Percentiles rank a stretch among this genome's conserved stretches.
phyloP scores from a whole-genome alignment of 2,329 filamentous ascomycete species.

The Monilinia laxa region DNA sequence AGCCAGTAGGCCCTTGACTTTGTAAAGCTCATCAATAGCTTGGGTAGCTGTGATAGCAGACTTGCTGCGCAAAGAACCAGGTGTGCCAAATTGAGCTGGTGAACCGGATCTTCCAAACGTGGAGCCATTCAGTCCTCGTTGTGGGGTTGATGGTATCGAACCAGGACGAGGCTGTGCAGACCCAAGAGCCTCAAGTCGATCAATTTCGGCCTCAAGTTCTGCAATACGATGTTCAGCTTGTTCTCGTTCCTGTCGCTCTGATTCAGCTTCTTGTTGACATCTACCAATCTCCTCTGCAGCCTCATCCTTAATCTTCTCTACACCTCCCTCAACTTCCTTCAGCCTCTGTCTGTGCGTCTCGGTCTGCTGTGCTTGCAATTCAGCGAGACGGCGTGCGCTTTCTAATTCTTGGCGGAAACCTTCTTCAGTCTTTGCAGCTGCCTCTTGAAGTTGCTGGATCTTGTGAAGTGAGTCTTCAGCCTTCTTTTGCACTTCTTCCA shows the following conservation, averaged over 20 bases:
- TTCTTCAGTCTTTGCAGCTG: slow-evolving; percentile 78
- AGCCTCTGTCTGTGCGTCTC: slow-evolving; percentile 69
- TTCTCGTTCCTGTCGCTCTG: slow-evolving; percentile 59
- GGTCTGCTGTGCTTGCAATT: slow-evolving; percentile 75
- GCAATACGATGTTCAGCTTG: slow-evolving; percentile 61
- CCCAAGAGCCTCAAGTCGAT: slow-evolving; percentile 57
- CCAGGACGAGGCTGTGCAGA: slow-evolving; percentile 43
- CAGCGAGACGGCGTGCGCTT: slow-evolving; percentile 74
- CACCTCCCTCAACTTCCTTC: slow-evolving; percentile 63
- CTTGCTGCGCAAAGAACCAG: slow-evolving; percentile 56
- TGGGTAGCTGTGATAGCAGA: slow-evolving; percentile 59
- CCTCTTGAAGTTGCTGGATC: slow-evolving; percentile 82
- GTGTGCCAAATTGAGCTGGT: slow-evolving; percentile 56
- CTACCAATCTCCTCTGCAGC: slow-evolving; percentile 58
- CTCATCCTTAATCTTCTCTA: slow-evolving; percentile 60
- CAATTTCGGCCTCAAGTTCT: slow-evolving; percentile 63
- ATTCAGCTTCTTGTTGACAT: slow-evolving; percentile 53
- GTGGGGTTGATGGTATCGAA: slow-evolving; percentile 60
- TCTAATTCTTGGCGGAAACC: slow-evolving; percentile 85
- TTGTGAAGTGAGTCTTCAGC: slow-evolving; percentile 79
- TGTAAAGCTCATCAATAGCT: slow-evolving; percentile 63
- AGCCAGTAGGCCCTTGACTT: slow-evolving; percentile 69
- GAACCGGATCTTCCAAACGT: slow-evolving; percentile 54
- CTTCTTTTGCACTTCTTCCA: slow-evolving; percentile 83
- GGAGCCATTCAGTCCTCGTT: slow-evolving; percentile 52